Base-by-base conservation (phyloP, 768 basidiomycete species). In the Lactarius deliciosus region DNA sequence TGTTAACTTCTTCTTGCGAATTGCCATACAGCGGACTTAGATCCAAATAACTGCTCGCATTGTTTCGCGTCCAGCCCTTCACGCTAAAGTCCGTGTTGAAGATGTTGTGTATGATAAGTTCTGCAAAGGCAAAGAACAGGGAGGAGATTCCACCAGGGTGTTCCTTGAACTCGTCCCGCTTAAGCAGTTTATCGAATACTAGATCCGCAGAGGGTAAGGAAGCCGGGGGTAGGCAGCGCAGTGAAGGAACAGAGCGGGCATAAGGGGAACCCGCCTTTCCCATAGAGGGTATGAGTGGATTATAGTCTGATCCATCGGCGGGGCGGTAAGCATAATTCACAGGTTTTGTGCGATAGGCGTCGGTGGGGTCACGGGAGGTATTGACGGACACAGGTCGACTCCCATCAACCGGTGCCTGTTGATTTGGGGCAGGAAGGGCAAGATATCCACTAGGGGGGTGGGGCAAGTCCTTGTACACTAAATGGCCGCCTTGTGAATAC, bases 71-170 rank as follows among this genome's bases (percentile, higher is more conserved):
- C 74, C 77, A 79, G 73, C 87, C 80, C 3, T 22, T 55, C 11
- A 16, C 3, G 6, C 25, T 40, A 22, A 72, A 76, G 66, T 82
- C 75, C 11, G 85, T 86, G 69, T 88, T 78, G 79, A 94, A 94
- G 69, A 88, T 81, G 74, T 78, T 81, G 75, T 93, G 91, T 70
- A 90, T 91, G 65, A 92, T 79, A 64, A 92, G 76, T 71, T 91
- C 82, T 15, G 91, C 91, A 71, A 93, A 91, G 0, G 90, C 88
- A 70, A 92, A 93, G 77, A 92, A 89, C 22, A 90, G 77, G 66
- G 84, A 82, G 16, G 87, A 90, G 55, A 92, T 82, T 22, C 91
- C 91, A 4, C 83, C 73, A n/a, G 70, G 74, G 54, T 72, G 76
- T 60, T 65, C 68, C 9, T 43, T 69, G 63, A 70, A 70, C 62